Evolutionary conservation across 495 filamentous ascomycete genomes (phyloP).

Genomic region (Hypoxylon crocopeplum): DNA sequence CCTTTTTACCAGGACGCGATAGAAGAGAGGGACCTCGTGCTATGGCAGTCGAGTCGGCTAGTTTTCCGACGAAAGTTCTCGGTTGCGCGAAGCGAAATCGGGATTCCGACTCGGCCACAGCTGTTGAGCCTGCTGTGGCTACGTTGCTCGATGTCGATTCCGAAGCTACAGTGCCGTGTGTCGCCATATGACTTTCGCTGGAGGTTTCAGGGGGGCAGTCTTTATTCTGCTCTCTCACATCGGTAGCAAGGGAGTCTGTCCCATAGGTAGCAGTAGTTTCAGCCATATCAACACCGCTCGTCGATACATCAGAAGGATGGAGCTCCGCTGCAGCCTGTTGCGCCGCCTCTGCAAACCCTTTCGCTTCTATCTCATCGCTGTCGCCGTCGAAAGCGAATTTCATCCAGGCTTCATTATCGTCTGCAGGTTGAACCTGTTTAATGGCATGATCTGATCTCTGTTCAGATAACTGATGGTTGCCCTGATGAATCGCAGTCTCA

Average conservation of each 20-base stretch:
- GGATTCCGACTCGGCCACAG: conserved; percentile 23
- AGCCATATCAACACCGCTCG: background rate
- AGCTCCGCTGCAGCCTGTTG: conserved; percentile 42
- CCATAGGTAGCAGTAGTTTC: conserved; percentile 16
- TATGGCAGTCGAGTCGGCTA: conserved; percentile 11
- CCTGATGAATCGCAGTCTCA: background rate
- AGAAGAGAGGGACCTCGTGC: background rate
- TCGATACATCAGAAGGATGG: conserved; percentile 34
- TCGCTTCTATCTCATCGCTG: conserved; percentile 44
- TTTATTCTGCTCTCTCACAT: conserved; percentile 4
- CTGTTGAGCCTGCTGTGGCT: conserved; percentile 31
- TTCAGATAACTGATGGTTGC: background rate
- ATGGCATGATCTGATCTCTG: background rate
- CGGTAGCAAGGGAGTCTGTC: background rate
- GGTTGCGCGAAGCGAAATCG: conserved; percentile 46
- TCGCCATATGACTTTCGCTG: conserved; percentile 29
- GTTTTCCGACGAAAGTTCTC: conserved; percentile 51
- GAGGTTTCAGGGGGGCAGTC: conserved; percentile 20
- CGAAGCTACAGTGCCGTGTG: conserved; percentile 28
- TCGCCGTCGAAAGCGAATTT: conserved; percentile 47
- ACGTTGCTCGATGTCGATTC: conserved; percentile 35
- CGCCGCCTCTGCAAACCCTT: conserved; percentile 45
- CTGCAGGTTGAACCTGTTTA: background rate
- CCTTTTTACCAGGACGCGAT: conserved; percentile 22
- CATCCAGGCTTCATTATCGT: conserved; percentile 48